Conservation (phyloP, 306 rosid genomes). For the Sphenostylis stenocarpa region DNA sequence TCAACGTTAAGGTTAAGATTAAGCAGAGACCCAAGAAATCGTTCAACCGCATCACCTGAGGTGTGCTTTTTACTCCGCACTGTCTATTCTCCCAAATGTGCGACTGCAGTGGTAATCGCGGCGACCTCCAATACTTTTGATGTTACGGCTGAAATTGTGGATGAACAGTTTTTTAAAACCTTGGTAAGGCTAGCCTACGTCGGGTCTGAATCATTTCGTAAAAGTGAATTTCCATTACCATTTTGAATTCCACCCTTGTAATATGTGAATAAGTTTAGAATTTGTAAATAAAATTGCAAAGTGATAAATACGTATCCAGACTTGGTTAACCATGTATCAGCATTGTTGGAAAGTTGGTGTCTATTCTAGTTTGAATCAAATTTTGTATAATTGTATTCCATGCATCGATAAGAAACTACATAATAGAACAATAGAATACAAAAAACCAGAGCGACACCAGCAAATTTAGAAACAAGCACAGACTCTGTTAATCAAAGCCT, state of each 20-base stretch:
- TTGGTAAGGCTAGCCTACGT: background rate
- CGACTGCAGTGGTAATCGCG: background rate
- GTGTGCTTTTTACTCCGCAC: conserved; percentile 1
- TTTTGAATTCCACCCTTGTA: conserved; percentile 16
- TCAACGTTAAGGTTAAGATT: conserved; percentile 75
- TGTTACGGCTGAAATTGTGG: background rate
- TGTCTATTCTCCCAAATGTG: background rate
- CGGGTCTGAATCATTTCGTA: background rate
- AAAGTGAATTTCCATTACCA: background rate
- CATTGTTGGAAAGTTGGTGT: background rate
- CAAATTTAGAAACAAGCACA: conserved; percentile 24
- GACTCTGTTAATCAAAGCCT: conserved; percentile 1
- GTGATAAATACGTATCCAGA: background rate
- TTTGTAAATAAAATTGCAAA: conserved; percentile 4
- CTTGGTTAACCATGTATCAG: background rate
- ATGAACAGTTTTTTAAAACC: background rate
- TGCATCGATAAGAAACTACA: background rate
- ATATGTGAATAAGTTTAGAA: background rate
- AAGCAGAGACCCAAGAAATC: conserved; percentile 63
- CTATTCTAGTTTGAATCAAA: conserved; percentile 3
- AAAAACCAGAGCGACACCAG: background rate
- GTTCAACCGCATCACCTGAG: conserved; percentile 22
- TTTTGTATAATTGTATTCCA: conserved; percentile 5
- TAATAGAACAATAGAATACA: background rate
- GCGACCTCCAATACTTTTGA: background rate